A percentile compares a stretch with the other conserved stretches of the same genome.
Evolutionary conservation across 208 protist species (phyloP).

Genomic region (Crithidia acanthocephali): DNA sequence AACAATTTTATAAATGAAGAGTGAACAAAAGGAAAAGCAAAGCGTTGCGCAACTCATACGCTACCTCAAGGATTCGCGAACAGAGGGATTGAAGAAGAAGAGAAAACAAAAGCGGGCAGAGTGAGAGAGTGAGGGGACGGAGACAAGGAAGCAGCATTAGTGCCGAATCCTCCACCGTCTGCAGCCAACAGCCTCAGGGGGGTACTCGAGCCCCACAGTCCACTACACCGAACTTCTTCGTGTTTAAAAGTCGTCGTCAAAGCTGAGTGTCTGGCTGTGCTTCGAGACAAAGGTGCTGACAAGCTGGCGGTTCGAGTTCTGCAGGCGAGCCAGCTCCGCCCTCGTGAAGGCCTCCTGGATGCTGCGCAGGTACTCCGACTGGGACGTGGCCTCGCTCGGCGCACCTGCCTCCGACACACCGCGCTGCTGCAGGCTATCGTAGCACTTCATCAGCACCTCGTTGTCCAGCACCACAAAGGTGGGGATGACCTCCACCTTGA

Average conservation of each 20-base stretch:
- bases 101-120: background rate
- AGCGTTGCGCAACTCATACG: too few relatives aligned
- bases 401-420: conserved; percentile 11
- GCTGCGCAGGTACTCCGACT: conserved; percentile 9
- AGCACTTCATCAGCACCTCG: conserved; percentile 42
- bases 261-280: conserved; percentile 54
- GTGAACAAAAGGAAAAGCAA: too few relatives aligned
- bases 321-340: conserved; percentile 66
- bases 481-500: conserved; percentile 80
- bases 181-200: too few relatives aligned
- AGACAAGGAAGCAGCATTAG: too few relatives aligned
- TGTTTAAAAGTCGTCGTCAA: conserved; percentile 89
- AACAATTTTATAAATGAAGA: too few relatives aligned
- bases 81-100: too few relatives aligned
- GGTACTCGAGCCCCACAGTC: too few relatives aligned
- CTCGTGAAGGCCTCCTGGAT: conserved; percentile 40
- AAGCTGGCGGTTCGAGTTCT: conserved; percentile 67
- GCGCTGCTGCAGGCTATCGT: conserved; percentile 25
- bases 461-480: conserved; percentile 84
- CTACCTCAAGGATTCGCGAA: too few relatives aligned
- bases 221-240: too few relatives aligned
- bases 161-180: too few relatives aligned
- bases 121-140: too few relatives aligned
- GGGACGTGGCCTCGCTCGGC: conserved; percentile 8
- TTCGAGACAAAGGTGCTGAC: conserved; percentile 77